Percentiles rank a stretch among this genome's conserved stretches.
Evolutionary conservation across 2,329 filamentous ascomycete species (phyloP).

Genomic region (Penicillium sp.): DNA sequence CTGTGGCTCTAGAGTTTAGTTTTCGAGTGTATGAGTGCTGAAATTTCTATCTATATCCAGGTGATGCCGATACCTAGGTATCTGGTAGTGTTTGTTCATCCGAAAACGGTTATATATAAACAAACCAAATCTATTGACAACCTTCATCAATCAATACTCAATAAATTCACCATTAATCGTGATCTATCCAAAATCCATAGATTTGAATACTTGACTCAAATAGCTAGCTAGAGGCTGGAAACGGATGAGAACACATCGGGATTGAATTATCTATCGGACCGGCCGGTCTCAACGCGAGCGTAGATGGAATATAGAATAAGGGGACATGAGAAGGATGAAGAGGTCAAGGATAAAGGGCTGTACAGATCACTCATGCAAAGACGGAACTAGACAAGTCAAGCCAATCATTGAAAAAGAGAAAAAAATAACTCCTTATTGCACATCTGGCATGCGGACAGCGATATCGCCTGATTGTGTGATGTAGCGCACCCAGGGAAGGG

Average conservation of each 20-base stretch:
- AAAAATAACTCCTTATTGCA: conserved; percentile 56
- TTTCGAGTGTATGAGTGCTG: too few species aligned
- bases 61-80: too few species aligned
- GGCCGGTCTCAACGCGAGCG: conserved; percentile 25
- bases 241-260: conserved; percentile 5
- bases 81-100: too few species aligned
- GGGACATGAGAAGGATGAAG: conserved; percentile 2
- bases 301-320: conserved; percentile 9
- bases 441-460: conserved; percentile 90
- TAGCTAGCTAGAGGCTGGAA: neutral
- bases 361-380: conserved; percentile 22
- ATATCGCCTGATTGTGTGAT: conserved; percentile 98
- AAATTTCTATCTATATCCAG: too few species aligned
- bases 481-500: conserved; percentile 95
- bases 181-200: too few species aligned
- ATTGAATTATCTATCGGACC: conserved; percentile 31
- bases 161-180: too few species aligned
- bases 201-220: too few species aligned
- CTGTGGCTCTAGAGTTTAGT: too few species aligned
- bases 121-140: too few species aligned
- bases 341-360: conserved; percentile 13
- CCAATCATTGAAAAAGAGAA: neutral
- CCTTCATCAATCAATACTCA: too few species aligned
- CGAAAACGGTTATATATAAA: too few species aligned
- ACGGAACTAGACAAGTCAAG: neutral